Percentiles rank a stretch among this genome's conserved stretches.
phyloP scores from a whole-genome alignment of 345 rosid species.

The Camelina neglecta region DNA sequence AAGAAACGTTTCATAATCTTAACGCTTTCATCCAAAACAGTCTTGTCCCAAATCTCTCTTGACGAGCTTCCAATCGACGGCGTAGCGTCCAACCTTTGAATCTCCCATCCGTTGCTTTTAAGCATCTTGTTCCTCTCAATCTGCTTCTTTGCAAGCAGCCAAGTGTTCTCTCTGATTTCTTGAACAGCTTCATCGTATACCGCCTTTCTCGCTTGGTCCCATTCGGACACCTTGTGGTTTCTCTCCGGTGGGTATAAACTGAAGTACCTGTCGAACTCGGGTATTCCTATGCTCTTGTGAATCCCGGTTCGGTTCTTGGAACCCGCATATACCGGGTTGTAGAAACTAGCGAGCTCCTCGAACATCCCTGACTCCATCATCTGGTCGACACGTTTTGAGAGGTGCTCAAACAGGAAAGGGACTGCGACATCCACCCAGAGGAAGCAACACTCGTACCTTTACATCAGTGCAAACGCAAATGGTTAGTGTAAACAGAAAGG shows the following conservation, averaged over 20 bases:
- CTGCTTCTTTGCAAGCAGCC: slow-evolving; percentile 62
- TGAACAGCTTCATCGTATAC: slow-evolving; percentile 55
- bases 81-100: slow-evolving; percentile 74
- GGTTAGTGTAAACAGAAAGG: neutral
- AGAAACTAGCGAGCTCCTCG: slow-evolving; percentile 63
- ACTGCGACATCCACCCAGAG: slow-evolving; percentile 74
- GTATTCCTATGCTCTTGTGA: slow-evolving; percentile 73
- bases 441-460: slow-evolving; percentile 73
- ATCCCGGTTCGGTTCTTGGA: slow-evolving; percentile 46
- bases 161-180: slow-evolving; percentile 61
- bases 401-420: slow-evolving; percentile 52
- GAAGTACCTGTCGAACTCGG: slow-evolving; percentile 65
- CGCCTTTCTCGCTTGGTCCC: slow-evolving; percentile 36
- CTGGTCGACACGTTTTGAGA: slow-evolving; percentile 68
- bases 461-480: neutral
- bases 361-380: slow-evolving; percentile 77
- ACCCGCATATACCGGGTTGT: slow-evolving; percentile 40
- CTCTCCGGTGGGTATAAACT: slow-evolving; percentile 47
- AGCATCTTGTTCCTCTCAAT: slow-evolving; percentile 65
- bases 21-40: slow-evolving; percentile 68
- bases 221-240: slow-evolving; percentile 14
- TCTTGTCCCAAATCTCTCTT: slow-evolving; percentile 66
- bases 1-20: slow-evolving; percentile 73
- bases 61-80: slow-evolving; percentile 49
- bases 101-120: slow-evolving; percentile 62